phyloP scores from a whole-genome alignment of 371 early-diverging fungal species.

The Mortierella sp. region DNA sequence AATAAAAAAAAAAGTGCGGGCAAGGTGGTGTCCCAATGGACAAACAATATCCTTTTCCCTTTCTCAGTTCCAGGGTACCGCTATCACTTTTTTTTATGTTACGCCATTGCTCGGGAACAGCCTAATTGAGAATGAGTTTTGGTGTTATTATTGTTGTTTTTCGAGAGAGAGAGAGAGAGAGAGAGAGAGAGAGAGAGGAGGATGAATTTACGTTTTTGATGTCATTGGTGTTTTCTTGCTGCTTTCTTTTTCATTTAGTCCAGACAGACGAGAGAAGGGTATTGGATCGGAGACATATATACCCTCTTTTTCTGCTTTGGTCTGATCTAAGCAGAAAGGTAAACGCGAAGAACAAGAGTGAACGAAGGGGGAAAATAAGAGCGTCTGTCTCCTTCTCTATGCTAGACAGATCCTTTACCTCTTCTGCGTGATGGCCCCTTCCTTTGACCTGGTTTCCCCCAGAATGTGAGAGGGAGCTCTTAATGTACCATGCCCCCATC shows the following conservation, averaged over 20 bases:
- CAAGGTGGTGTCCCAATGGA: background rate
- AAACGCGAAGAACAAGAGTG: too few relatives aligned
- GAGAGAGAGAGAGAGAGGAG: too few relatives aligned
- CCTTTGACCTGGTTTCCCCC: background rate
- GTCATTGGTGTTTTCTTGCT: background rate
- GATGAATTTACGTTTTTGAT: background rate
- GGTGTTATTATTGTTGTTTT: background rate
- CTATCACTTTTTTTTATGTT: background rate
- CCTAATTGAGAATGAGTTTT: background rate
- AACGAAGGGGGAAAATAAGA: too few relatives aligned
- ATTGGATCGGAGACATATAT: too few relatives aligned
- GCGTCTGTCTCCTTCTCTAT: too few relatives aligned
- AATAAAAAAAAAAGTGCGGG: background rate
- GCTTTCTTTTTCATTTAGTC: background rate
- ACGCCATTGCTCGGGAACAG: background rate
- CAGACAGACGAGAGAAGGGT: background rate
- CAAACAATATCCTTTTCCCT: background rate
- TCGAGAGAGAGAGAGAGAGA: too few relatives aligned
- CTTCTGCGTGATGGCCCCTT: too few relatives aligned
- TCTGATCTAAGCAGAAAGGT: too few relatives aligned
- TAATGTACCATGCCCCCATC: too few relatives aligned
- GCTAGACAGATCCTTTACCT: too few relatives aligned
- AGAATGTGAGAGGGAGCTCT: background rate
- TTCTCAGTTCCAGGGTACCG: background rate
- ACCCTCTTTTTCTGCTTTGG: too few relatives aligned